Percentiles rank a stretch among this genome's conserved stretches.
phyloP scores from a whole-genome alignment of 2,329 filamentous ascomycete genomes.

The Colletotrichum phormii region DNA sequence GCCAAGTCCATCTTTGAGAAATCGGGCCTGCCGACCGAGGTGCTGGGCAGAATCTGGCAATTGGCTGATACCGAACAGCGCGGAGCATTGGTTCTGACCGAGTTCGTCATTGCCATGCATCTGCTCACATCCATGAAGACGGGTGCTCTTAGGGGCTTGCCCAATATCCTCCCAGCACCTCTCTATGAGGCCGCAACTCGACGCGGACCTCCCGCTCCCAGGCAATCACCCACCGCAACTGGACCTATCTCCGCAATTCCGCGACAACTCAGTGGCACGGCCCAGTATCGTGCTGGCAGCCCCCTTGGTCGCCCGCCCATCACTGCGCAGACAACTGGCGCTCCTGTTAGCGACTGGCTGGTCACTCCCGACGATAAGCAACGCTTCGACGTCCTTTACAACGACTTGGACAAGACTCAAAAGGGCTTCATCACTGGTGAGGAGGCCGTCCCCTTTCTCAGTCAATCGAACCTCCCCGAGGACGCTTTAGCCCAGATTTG shows the following conservation, averaged over 20 bases:
- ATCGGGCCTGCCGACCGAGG: slow-evolving; percentile 88
- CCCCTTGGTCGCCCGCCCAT: slow-evolving; percentile 65
- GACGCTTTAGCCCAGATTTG: slow-evolving; percentile 94
- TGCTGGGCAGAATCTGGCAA: slow-evolving; percentile 95
- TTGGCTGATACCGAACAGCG: slow-evolving; percentile 94
- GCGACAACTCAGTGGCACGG: slow-evolving; percentile 81
- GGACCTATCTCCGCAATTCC: slow-evolving; percentile 77
- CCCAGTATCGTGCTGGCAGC: slow-evolving; percentile 72
- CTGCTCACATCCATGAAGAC: slow-evolving; percentile 92
- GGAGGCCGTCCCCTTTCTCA: slow-evolving; percentile 94
- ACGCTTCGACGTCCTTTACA: slow-evolving; percentile 89
- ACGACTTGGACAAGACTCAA: slow-evolving; percentile 82
- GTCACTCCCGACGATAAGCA: slow-evolving; percentile 86
- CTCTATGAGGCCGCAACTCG: slow-evolving; percentile 92
- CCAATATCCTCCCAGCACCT: slow-evolving; percentile 82
- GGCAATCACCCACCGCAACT: slow-evolving; percentile 64
- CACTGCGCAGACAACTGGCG: slow-evolving; percentile 54
- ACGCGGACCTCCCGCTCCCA: slow-evolving; percentile 56
- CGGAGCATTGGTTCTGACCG: slow-evolving; percentile 85
- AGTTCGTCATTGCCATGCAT: slow-evolving; percentile 99
- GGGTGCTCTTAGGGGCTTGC: slow-evolving; percentile 81
- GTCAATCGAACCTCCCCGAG: slow-evolving; percentile 89
- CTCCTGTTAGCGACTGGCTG: slow-evolving; percentile 74
- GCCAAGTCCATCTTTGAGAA: slow-evolving; percentile 97
- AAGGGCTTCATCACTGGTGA: slow-evolving; percentile 91